phyloP scores from a whole-genome alignment of 208 protist genomes.

The Porcisia deanei region DNA sequence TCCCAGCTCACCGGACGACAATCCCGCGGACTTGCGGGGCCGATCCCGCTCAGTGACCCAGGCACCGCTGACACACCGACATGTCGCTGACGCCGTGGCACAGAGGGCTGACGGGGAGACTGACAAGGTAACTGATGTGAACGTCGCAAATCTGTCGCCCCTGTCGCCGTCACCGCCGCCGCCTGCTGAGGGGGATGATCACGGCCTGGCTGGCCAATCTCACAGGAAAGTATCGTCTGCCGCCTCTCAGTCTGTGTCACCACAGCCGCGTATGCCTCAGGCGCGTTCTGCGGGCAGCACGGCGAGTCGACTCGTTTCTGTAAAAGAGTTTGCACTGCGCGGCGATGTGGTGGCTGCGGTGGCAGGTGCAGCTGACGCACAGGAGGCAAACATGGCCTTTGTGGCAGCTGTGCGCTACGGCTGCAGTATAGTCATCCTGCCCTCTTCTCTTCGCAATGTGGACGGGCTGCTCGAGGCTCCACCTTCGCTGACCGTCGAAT shows the following conservation, averaged over 20 bases:
- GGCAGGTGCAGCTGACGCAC: conserved; percentile 34
- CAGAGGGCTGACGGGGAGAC: no score
- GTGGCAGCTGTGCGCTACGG: conserved; percentile 64
- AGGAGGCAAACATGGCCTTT: conserved; percentile 63
- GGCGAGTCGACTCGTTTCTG: background rate
- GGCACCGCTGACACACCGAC: conserved; percentile 27
- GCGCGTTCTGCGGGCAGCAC: background rate
- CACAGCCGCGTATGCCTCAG: conserved; percentile 12
- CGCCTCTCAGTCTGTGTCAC: conserved; percentile 5
- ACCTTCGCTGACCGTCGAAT: conserved; percentile 48
- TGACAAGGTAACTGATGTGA: background rate
- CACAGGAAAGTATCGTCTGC: background rate
- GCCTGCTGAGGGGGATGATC: background rate
- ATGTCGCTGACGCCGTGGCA: conserved; percentile 5
- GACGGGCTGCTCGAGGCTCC: conserved; percentile 37
- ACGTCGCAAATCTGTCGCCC: background rate
- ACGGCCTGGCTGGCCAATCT: conserved; percentile 15
- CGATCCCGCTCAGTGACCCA: conserved; percentile 29
- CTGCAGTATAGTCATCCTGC: conserved; percentile 61
- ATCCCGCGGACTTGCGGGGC: background rate
- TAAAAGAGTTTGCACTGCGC: conserved; percentile 31
- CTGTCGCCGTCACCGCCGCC: background rate
- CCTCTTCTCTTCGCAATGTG: conserved; percentile 26
- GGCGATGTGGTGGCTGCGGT: conserved; percentile 62
- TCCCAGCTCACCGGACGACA: conserved; percentile 2